Conservation (phyloP, 139 green algal species). For the Trebouxia sp. region DNA sequence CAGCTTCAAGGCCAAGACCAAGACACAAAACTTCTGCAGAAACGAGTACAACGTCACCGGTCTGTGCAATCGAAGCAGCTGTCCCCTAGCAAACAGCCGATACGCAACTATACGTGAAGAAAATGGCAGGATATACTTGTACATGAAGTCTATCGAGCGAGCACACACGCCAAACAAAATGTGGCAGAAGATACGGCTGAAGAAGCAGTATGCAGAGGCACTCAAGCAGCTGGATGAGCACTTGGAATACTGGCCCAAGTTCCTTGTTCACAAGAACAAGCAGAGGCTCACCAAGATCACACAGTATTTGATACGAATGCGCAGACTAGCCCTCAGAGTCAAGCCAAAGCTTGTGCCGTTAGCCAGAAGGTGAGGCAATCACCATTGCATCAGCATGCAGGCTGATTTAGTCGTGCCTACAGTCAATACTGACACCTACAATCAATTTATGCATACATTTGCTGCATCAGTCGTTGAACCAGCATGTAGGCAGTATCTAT, state of each 20-base stretch:
- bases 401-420: not conserved
- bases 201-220: slow-evolving; percentile 78
- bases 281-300: slow-evolving; percentile 99
- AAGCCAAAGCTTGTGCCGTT: slow-evolving; percentile 88
- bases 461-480: too few species aligned
- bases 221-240: slow-evolving; percentile 79
- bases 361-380: slow-evolving; percentile 58
- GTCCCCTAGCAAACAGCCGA: slow-evolving; percentile 93
- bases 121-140: slow-evolving; percentile 83
- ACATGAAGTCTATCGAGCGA: slow-evolving; percentile 97
- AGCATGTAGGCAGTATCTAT: too few species aligned
- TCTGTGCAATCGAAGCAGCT: slow-evolving; percentile 90
- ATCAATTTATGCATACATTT: too few species aligned
- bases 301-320: slow-evolving; percentile 98
- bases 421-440: too few species aligned
- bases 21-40: slow-evolving; percentile 94
- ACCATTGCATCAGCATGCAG: too few species aligned
- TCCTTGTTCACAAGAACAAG: slow-evolving; percentile 99
- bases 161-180: slow-evolving; percentile 93
- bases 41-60: slow-evolving; percentile 99
- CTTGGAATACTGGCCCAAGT: slow-evolving; percentile 95
- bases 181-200: slow-evolving; percentile 93
- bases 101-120: slow-evolving; percentile 93
- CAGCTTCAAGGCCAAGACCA: slow-evolving; percentile 91
- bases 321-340: slow-evolving; percentile 79